These are phyloP conservation scores for Colletotrichum horii DNA, from an alignment of 2,329 filamentous ascomycete genomes.

Conservation along the genomic window DNA sequence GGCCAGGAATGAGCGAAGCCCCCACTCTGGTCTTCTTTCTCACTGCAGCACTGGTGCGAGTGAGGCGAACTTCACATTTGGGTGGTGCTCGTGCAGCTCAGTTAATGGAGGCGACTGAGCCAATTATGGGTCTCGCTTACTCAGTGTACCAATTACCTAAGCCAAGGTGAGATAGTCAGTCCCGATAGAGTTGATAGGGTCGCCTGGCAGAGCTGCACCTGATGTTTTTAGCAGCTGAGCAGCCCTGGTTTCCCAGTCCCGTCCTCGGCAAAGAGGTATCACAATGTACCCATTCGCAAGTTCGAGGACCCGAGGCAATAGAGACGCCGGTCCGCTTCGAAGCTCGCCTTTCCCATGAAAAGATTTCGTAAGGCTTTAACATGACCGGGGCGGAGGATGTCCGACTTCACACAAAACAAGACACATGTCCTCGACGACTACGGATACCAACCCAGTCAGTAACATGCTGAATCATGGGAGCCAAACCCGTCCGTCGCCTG, in stretches of 20 bases:
- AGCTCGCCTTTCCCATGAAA: neutral
- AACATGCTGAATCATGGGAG: neutral
- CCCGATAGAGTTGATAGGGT: neutral
- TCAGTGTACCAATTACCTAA: neutral
- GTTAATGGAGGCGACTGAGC: neutral
- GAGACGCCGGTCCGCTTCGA: neutral
- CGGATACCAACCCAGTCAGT: neutral
- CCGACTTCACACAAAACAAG: neutral
- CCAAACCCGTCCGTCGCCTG: neutral
- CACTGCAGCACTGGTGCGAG: neutral
- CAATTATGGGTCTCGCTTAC: neutral
- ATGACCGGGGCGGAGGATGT: neutral
- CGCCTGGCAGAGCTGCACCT: neutral
- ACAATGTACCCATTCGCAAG: neutral
- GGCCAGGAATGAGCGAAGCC: neutral
- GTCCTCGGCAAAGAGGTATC: neutral
- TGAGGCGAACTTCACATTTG: neutral
- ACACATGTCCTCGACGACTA: neutral
- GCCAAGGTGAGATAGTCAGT: neutral
- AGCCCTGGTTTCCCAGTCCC: neutral
- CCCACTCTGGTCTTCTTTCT: neutral
- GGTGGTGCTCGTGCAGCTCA: neutral
- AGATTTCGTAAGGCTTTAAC: neutral
- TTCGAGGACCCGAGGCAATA: neutral
- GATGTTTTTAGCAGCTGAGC: neutral